A percentile compares a stretch with the other conserved stretches of the same genome.
These are phyloP conservation scores for Apiotrichum sp. DNA, from an alignment of 1,284 basidiomycete species.

Conservation along the genomic window DNA sequence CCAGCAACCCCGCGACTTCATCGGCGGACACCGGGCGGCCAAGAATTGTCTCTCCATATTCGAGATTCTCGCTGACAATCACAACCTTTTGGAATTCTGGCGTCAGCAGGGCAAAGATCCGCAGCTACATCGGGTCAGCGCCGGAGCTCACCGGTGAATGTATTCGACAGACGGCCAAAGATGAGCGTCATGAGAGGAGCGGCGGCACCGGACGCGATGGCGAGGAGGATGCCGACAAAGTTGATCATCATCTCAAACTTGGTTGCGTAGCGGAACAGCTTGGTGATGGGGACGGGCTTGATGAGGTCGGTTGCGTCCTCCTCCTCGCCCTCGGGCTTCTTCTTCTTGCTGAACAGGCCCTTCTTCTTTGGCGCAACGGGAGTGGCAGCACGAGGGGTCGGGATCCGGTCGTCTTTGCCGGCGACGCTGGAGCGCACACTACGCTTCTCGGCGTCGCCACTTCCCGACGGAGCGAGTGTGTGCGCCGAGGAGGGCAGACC, in stretches of 20 bases:
- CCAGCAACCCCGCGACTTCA: conserved; percentile 10
- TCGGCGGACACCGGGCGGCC: not conserved
- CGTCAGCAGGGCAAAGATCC: not conserved
- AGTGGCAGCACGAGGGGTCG: not conserved
- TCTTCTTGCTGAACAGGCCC: conserved; percentile 7
- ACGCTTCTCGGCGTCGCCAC: not conserved
- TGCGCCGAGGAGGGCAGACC: too few species aligned
- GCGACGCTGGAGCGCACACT: not conserved
- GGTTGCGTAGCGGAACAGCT: conserved; percentile 41
- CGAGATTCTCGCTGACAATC: not conserved
- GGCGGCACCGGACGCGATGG: conserved; percentile 39
- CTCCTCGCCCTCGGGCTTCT: conserved; percentile 9
- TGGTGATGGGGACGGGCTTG: conserved; percentile 30
- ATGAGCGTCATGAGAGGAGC: conserved; percentile 46
- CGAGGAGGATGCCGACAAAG: conserved; percentile 40
- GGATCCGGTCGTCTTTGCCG: not conserved
- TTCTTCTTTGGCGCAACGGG: conserved; percentile 1
- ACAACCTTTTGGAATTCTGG: not conserved
- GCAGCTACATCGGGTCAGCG: not conserved
- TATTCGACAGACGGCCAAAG: conserved; percentile 43
- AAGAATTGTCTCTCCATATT: not conserved
- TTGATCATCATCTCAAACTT: conserved; percentile 33
- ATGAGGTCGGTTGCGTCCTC: conserved; percentile 1
- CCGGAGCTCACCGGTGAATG: conserved; percentile 27
- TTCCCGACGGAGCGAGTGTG: not conserved